phyloP scores from a whole-genome alignment of 1,139 yeast genomes.

The Protomyces lactucae-debilis region DNA sequence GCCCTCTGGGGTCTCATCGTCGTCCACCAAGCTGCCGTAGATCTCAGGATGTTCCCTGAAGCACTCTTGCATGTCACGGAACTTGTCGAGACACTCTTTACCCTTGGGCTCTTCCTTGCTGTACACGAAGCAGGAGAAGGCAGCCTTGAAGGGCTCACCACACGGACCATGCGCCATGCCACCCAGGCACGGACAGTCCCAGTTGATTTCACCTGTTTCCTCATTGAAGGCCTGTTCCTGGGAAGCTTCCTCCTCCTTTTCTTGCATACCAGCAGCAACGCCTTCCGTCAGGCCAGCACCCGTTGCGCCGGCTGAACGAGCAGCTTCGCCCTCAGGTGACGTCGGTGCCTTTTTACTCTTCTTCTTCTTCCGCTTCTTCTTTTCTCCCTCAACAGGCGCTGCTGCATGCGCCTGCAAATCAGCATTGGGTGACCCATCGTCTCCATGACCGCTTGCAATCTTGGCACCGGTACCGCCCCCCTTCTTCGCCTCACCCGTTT shows the following conservation, averaged over 20 bases:
- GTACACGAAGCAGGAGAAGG: conserved; percentile 92
- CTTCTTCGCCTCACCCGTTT: conserved; percentile 5
- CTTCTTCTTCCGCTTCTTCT: conserved; percentile 5
- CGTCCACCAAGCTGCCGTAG: conserved; percentile 53
- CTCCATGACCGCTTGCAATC: conserved; percentile 16
- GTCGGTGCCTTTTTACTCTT: neutral
- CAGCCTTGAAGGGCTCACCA: conserved; percentile 88
- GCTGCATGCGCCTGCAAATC: neutral
- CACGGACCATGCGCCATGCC: conserved; percentile 73
- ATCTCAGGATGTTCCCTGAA: conserved; percentile 91
- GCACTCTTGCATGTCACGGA: conserved; percentile 85
- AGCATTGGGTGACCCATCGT: conserved; percentile 6
- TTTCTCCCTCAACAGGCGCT: conserved; percentile 1
- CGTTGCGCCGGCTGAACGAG: neutral
- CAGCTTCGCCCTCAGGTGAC: neutral
- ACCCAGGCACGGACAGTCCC: conserved; percentile 99
- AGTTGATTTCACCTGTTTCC: conserved; percentile 97
- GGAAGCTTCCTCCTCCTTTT: conserved; percentile 30
- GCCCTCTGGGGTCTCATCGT: conserved; percentile 26
- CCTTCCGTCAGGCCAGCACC: conserved; percentile 3
- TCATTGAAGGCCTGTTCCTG: conserved; percentile 81
- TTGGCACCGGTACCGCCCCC: conserved; percentile 27
- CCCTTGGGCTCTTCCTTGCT: conserved; percentile 97
- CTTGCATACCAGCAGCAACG: conserved; percentile 19
- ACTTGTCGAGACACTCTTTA: conserved; percentile 88